Evolutionary conservation across 2,329 filamentous ascomycete genomes (phyloP).

Genomic region (Capronia epimyces): DNA sequence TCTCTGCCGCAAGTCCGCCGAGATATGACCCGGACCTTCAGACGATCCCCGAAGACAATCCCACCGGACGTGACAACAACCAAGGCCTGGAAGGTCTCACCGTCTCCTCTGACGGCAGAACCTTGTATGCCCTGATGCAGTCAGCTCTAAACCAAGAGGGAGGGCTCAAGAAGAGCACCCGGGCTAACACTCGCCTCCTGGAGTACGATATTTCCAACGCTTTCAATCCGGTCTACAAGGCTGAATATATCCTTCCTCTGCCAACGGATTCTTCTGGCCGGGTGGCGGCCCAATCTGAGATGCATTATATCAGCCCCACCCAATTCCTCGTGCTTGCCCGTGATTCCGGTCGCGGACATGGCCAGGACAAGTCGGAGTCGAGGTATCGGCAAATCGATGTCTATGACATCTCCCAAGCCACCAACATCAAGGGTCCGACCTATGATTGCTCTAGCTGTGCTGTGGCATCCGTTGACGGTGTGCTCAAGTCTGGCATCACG

Average conservation of each 20-base stretch:
- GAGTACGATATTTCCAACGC: constrained; percentile 55
- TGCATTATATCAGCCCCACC: constrained; percentile 57
- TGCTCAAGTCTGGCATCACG: constrained; percentile 50
- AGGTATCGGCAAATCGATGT: constrained; percentile 65
- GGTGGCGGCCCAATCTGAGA: constrained; percentile 63
- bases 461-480: constrained; percentile 48
- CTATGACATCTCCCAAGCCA: constrained; percentile 58
- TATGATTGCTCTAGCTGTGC: constrained; percentile 39
- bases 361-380: constrained; percentile 48
- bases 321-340: constrained; percentile 64
- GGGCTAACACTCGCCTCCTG: constrained; percentile 57
- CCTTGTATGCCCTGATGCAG: constrained; percentile 61
- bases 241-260: constrained; percentile 62
- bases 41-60: constrained; percentile 53
- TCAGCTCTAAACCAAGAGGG: constrained; percentile 60
- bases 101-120: constrained; percentile 57
- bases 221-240: constrained; percentile 44
- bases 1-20: constrained; percentile 60
- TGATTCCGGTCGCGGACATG: constrained; percentile 57
- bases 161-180: constrained; percentile 49
- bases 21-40: constrained; percentile 50
- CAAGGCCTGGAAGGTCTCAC: constrained; percentile 70
- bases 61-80: constrained; percentile 63
- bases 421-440: constrained; percentile 52
- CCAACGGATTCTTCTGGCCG: constrained; percentile 53